Percentiles rank a stretch among this genome's conserved stretches.
Conservation (phyloP, 768 basidiomycete species). For the Pilatotrama ljubarskyi region DNA sequence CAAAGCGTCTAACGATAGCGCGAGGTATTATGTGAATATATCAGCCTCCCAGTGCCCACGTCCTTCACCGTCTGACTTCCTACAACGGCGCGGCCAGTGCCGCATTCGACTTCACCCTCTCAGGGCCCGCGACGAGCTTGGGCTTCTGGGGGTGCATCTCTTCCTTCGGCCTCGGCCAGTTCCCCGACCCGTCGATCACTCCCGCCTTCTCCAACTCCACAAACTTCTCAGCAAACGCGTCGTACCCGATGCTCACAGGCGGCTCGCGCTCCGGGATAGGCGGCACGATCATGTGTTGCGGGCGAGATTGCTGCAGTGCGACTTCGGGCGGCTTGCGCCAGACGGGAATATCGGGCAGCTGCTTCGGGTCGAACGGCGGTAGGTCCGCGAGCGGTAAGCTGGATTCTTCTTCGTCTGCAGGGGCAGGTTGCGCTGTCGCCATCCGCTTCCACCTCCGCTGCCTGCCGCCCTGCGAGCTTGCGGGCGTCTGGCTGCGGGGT, state of each 20-base stretch:
- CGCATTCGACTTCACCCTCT: background rate
- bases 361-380: background rate
- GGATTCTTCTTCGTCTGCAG: constrained; percentile 13
- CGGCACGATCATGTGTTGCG: constrained; percentile 15
- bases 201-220: constrained; percentile 20
- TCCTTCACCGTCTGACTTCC: too few relatives aligned
- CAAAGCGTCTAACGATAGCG: constrained; percentile 5
- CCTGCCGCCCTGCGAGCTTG: background rate
- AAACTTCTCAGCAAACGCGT: constrained; percentile 20
- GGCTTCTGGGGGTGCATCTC: background rate
- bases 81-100: too few relatives aligned
- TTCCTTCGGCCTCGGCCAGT: constrained; percentile 14
- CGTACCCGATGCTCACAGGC: constrained; percentile 23
- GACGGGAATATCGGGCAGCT: constrained; percentile 1
- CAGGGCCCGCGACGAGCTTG: background rate
- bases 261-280: constrained; percentile 3
- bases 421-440: background rate
- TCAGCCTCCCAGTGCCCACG: background rate
- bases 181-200: constrained; percentile 18
- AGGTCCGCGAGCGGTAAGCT: constrained; percentile 30
- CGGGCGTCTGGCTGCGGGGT: background rate
- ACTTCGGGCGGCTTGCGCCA: constrained; percentile 16
- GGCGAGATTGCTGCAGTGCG: constrained; percentile 19
- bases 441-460: background rate
- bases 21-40: background rate